Conservation (phyloP, 768 basidiomycete species). For the Leccinellum rugosiceps region DNA sequence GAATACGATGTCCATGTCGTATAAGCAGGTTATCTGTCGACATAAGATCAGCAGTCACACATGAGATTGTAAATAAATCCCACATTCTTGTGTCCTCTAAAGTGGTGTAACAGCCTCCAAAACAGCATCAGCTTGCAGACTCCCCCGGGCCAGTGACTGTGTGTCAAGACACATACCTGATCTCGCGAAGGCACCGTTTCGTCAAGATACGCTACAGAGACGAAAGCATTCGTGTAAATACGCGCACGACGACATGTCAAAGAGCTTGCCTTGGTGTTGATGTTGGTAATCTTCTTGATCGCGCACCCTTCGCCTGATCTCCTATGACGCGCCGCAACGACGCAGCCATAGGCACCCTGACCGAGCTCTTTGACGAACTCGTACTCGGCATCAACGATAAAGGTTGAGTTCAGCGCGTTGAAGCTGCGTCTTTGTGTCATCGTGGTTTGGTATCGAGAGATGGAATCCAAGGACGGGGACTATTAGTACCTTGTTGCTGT, state of each 20-base stretch:
- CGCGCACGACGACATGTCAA: background rate
- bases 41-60: conserved; percentile 1
- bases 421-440: conserved; percentile 75
- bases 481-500: conserved; percentile 3
- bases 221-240: conserved; percentile 11
- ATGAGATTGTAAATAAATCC: conserved; percentile 5
- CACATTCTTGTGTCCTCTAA: conserved; percentile 98
- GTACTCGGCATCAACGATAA: conserved; percentile 86
- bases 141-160: background rate
- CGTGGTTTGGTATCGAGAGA: conserved; percentile 11
- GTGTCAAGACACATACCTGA: conserved; percentile 54
- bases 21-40: conserved; percentile 86
- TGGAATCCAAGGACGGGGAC: background rate
- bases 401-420: conserved; percentile 80
- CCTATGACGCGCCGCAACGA: conserved; percentile 81
- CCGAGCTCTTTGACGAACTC: conserved; percentile 96
- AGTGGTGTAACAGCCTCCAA: conserved; percentile 86
- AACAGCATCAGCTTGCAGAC: conserved; percentile 14
- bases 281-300: conserved; percentile 96
- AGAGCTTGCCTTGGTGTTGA: conserved; percentile 73
- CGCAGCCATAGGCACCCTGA: conserved; percentile 93
- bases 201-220: conserved; percentile 79
- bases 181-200: conserved; percentile 93
- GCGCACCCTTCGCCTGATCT: conserved; percentile 85
- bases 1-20: conserved; percentile 98